Evolutionary conservation across 257 asterid genomes (phyloP).

Genomic region (Solanum ossicruentum): DNA sequence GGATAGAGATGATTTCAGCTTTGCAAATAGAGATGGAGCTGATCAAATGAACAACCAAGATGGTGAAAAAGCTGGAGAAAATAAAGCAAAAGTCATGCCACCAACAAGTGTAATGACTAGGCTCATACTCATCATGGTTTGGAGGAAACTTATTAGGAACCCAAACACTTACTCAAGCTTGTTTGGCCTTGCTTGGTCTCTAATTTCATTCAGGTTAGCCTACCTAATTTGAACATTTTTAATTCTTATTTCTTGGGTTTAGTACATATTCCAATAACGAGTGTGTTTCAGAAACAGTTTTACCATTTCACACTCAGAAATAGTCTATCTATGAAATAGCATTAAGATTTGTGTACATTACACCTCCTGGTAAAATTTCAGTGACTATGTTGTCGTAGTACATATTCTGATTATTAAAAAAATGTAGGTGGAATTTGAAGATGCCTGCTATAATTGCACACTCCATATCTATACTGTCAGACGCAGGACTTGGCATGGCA

Average conservation of each 20-base stretch:
- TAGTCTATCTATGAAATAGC: too few species aligned
- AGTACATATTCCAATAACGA: too few species aligned
- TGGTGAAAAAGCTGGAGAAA: slow-evolving; percentile 31
- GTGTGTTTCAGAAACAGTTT: too few species aligned
- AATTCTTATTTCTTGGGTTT: background rate
- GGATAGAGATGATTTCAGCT: slow-evolving; percentile 57
- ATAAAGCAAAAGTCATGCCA: slow-evolving; percentile 56
- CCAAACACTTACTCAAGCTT: slow-evolving; percentile 96
- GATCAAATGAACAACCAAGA: slow-evolving; percentile 16
- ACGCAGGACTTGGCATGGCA: slow-evolving; percentile 99
- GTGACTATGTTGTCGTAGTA: background rate
- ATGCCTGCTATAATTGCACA: slow-evolving; percentile 91
- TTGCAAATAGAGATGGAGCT: slow-evolving; percentile 36
- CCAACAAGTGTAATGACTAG: slow-evolving; percentile 97
- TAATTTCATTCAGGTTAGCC: slow-evolving; percentile 68
- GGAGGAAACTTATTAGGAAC: slow-evolving; percentile 93
- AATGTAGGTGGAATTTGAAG: slow-evolving; percentile 71
- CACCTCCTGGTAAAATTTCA: too few species aligned
- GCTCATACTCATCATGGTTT: slow-evolving; percentile 88
- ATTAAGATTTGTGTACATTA: too few species aligned
- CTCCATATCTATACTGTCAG: slow-evolving; percentile 88
- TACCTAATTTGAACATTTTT: background rate
- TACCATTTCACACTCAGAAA: too few species aligned
- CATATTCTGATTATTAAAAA: background rate
- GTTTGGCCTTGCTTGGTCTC: slow-evolving; percentile 77